Conservation (phyloP, 371 early-diverging fungal species). For the Entomophthora muscae region DNA sequence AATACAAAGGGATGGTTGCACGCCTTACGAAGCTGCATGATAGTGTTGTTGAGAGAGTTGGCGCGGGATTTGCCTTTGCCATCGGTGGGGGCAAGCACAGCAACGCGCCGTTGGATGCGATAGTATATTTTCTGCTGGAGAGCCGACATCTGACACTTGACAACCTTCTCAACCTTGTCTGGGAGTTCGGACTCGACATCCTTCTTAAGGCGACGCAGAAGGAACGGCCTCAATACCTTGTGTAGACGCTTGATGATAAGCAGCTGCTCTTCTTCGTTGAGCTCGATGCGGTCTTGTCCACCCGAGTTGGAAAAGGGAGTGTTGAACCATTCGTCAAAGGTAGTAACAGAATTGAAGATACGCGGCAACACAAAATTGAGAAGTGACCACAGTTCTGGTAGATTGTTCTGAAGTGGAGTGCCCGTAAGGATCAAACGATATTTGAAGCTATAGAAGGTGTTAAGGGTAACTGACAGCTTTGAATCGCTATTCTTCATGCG, state of each 20-base stretch:
- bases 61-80: constrained; percentile 24
- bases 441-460: constrained; percentile 64
- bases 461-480: constrained; percentile 67
- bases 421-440: constrained; percentile 97
- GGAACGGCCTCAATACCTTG: constrained; percentile 88
- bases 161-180: constrained; percentile 94
- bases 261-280: constrained; percentile 95
- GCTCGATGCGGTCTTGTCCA: constrained; percentile 70
- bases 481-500: constrained; percentile 93
- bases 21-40: constrained; percentile 98
- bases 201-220: constrained; percentile 95
- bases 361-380: constrained; percentile 95
- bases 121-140: constrained; percentile 60
- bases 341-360: constrained; percentile 87
- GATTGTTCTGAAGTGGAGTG: constrained; percentile 98
- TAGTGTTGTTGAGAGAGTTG: constrained; percentile 86
- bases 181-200: constrained; percentile 98
- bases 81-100: not conserved
- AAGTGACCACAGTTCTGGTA: constrained; percentile 96
- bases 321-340: constrained; percentile 98
- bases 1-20: constrained; percentile 99
- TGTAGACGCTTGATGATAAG: constrained; percentile 94
- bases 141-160: constrained; percentile 82
- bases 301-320: constrained; percentile 79
- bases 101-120: constrained; percentile 55